Evolutionary conservation across 257 asterid species (phyloP).

Genomic region (Solanum etuberosum): DNA sequence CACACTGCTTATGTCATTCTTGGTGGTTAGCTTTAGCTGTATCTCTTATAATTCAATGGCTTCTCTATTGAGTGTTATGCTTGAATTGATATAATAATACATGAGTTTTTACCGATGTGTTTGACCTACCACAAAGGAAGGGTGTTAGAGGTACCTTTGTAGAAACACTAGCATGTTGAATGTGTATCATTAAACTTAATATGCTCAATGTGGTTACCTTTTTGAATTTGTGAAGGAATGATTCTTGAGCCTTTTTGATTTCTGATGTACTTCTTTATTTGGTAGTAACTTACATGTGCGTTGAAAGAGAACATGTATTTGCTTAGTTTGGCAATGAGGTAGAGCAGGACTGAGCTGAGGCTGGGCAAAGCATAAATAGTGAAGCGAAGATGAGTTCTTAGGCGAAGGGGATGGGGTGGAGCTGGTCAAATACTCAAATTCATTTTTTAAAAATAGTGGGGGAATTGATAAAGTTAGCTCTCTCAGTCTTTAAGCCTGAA

Average conservation of each 20-base stretch:
- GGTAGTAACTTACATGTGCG: neutral
- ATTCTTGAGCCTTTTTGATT: neutral
- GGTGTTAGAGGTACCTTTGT: neutral
- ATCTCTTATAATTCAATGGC: neutral
- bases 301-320: neutral
- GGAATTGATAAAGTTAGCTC: neutral
- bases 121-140: neutral
- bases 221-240: neutral
- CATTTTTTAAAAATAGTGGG: neutral
- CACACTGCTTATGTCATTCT: neutral
- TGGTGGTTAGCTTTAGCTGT: neutral
- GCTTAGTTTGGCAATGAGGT: neutral
- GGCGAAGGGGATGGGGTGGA: neutral
- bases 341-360: neutral
- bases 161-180: neutral
- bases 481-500: neutral
- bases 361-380: neutral
- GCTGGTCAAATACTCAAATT: neutral
- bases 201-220: neutral
- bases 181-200: neutral
- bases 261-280: neutral
- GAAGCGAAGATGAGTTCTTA: neutral
- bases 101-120: neutral
- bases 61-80: neutral
- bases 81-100: neutral